Evolutionary conservation across 2,329 filamentous ascomycete genomes (phyloP).

Genomic region (Aspergillaceae sp.): DNA sequence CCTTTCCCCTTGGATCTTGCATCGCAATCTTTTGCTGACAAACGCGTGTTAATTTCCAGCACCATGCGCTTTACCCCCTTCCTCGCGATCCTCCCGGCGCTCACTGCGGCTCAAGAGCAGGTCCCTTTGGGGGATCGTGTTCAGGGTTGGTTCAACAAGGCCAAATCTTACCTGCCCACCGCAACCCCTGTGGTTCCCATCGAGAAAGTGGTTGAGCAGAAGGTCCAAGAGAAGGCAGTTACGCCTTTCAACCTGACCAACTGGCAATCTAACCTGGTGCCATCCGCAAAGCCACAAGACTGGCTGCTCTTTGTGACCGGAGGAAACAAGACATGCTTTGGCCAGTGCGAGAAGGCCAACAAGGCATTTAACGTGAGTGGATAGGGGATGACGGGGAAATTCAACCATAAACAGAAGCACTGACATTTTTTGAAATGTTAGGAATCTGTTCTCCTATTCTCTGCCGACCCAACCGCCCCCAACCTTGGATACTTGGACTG

Average conservation of each 20-base stretch:
- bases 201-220: constrained; percentile 37
- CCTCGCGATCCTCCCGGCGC: constrained; percentile 41
- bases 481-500: constrained; percentile 52
- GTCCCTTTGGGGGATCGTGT: constrained; percentile 42
- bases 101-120: constrained; percentile 51
- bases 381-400: background rate
- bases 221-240: constrained; percentile 44
- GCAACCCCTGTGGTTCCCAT: constrained; percentile 29
- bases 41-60: constrained; percentile 16
- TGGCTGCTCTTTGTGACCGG: constrained; percentile 56
- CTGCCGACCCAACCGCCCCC: constrained; percentile 46
- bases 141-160: constrained; percentile 43
- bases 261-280: constrained; percentile 46
- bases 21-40: constrained; percentile 6
- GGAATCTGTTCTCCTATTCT: constrained; percentile 47
- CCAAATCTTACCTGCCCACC: constrained; percentile 48
- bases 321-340: constrained; percentile 57
- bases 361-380: constrained; percentile 42
- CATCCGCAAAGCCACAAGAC: constrained; percentile 37
- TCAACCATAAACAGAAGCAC: background rate
- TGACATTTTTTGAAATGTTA: constrained; percentile 16
- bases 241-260: constrained; percentile 48
- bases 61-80: constrained; percentile 47
- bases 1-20: constrained; percentile 1
- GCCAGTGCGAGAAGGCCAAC: constrained; percentile 47